Evolutionary conservation across 192 early-diverging fungal genomes (phyloP).

Genomic region (Paraglomus brasilianum): DNA sequence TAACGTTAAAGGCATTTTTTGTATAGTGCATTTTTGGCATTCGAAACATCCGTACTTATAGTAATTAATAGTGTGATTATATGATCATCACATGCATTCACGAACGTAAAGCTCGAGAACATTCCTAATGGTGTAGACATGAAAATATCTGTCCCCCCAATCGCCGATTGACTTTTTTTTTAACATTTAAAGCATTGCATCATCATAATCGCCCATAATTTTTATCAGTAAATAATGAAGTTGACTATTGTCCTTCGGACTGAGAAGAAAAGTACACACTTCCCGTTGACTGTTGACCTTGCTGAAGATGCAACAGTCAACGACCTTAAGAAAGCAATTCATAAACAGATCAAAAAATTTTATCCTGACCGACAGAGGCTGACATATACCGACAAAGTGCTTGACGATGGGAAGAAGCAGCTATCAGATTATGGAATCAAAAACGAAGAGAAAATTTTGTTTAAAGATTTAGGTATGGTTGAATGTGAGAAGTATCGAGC

Average conservation of each 20-base stretch:
- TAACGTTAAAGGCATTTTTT: too few relatives aligned
- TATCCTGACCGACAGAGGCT: conserved; percentile 82
- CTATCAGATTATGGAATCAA: conserved; percentile 64
- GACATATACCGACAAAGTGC: conserved; percentile 57
- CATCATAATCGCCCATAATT: not conserved
- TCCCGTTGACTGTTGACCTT: conserved; percentile 62
- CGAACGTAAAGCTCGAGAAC: too few relatives aligned
- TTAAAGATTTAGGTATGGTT: conserved; percentile 66
- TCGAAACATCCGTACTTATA: too few relatives aligned
- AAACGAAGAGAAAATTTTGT: conserved; percentile 58
- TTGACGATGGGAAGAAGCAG: conserved; percentile 50
- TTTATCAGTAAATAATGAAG: conserved; percentile 43
- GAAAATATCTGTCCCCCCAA: not conserved
- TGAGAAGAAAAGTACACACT: conserved; percentile 44
- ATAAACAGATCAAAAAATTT: conserved; percentile 60
- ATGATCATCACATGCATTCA: too few relatives aligned
- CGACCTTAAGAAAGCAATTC: conserved; percentile 69
- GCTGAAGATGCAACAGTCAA: conserved; percentile 59
- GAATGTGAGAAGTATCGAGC: not conserved
- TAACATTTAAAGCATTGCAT: not conserved
- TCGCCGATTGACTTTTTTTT: not conserved
- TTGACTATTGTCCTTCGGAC: conserved; percentile 48
- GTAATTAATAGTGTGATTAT: too few relatives aligned
- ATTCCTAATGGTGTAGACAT: too few relatives aligned
- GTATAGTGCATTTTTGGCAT: too few relatives aligned